Base-by-base conservation (phyloP, 257 asterid genomes). In the Solanum boliviense region DNA sequence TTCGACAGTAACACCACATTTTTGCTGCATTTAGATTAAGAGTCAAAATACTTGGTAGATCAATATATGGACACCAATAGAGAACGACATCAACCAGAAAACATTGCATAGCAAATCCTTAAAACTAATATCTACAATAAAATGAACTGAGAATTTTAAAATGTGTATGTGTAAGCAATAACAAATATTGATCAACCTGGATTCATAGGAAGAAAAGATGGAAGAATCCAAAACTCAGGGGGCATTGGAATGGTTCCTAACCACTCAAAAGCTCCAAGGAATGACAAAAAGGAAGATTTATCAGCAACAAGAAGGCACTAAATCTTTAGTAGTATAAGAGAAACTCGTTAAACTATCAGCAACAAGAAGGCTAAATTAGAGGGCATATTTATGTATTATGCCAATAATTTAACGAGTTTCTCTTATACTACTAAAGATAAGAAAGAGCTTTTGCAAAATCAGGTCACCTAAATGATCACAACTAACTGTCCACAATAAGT, bases 161-260 rank as follows among this genome's bases (percentile, higher is more conserved):
- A 38, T 84, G 20, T 52, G 34, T 35, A 84, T 7, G 72, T 21
- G 36, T 52, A 58, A 84, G 78, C 23, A 38, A 18, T 18, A 34
- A 18, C 3, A 58, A 36, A 7, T 2, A 62, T 39, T 34, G 9
- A 27, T 84, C 44, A 41, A 92, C 97, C 98, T 78, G 97, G 98
- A 91, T 95, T 96, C 93, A 94, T 90, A 1, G 98, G 98, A 39
- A 95, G 94, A 89, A 91, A 92, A 25, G 95, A 90, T 0, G 97
- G 98, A 89, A 94, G 93, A 31, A 95, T 90, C 97, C 97, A 95
- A 84, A 94, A 95, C 23, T 95, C 98, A 23, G 97, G 98, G 1
- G 98, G 95, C 94, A 95, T 93, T 2, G 98, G 97, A 41, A 94
- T 95, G 88, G 92, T 91, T 85, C 98, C 98, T 13, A 92, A 86